Base-by-base conservation (phyloP, 257 asterid species). In the Handroanthus guayacan region DNA sequence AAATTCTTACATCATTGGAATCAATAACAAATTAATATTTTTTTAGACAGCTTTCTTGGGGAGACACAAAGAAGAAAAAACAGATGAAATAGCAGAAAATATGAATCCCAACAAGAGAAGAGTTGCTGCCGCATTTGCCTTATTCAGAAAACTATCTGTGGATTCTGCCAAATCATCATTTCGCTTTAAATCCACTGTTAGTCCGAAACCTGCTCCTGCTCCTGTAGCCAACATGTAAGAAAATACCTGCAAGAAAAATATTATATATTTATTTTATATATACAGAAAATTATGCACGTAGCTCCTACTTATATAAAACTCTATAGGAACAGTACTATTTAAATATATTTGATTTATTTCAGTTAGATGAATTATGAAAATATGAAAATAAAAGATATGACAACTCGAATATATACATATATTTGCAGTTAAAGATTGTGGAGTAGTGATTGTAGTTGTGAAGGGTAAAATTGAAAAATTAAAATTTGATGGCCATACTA, bases 181-280 rank as follows among this genome's bases (percentile, higher is more conserved):
- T 0, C 77, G 78, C 31, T 80, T 85, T 71, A 68, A 14, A 82
- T 88, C 89, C 71, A 88, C 86, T 34, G 89, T 76, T 6, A 88
- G 67, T 4, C 90, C 92, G 17, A 85, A 85, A 0, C 86, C 84
- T 3, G 92, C 90, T 0, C 90, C 90, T 14, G 88, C 85, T 1
- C 92, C 92, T 1, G 90, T 85, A 1, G 84, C 90, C 71, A 84
- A 34, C 64, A 81, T 0, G 79, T 81, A 79, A 0, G 90, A 81
- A 11, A 81, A 2, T 0, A 14, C 69, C 87, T 85, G 77, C 45
- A 67, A 25, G 5, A 3, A 61, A 4, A 41, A 41, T 41, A 41
- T 41, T 41, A 8, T 3, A 1, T 41, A 8, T 5, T 5, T 5
- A 25, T 5, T 41, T 41, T 5, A 41, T 8, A 41, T 5, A 41